Percentiles rank a stretch among this genome's conserved stretches.
These are phyloP conservation scores for Umbellularia californica DNA, from an alignment of 164 flowering plant species.

Conservation along the genomic window DNA sequence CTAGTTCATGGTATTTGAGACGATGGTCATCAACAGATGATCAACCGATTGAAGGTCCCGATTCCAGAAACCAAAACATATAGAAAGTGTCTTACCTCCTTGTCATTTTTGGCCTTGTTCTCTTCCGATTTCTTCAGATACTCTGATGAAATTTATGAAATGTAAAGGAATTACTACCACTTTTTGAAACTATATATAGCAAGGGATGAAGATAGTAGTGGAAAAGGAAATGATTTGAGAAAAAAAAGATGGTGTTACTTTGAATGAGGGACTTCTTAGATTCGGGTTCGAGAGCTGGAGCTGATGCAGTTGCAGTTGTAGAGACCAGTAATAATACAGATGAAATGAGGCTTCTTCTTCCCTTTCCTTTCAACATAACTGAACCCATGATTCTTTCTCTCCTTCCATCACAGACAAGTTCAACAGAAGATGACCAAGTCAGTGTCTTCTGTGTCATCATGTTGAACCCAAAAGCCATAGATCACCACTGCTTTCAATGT, in stretches of 20 bases:
- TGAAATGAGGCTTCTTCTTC: conserved; percentile 1
- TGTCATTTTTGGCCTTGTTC: conserved; percentile 83
- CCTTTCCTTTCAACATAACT: not conserved
- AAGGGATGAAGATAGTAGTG: not conserved
- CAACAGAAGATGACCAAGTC: not conserved
- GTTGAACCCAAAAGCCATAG: not conserved
- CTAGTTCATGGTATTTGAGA: too few species aligned
- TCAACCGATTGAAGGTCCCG: too few species aligned
- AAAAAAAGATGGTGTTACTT: conserved; percentile 1
- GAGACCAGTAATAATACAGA: conserved; percentile 1
- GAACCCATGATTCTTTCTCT: not conserved
- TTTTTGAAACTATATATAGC: not conserved
- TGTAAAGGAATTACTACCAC: too few species aligned
- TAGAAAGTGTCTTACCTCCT: conserved; percentile 44
- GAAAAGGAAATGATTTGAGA: not conserved
- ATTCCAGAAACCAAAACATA: too few species aligned
- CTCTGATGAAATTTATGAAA: conserved; percentile 26
- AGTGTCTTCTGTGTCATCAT: not conserved
- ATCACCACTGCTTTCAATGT: not conserved
- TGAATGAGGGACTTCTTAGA: conserved; percentile 7
- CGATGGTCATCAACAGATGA: too few species aligned
- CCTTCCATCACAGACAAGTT: not conserved
- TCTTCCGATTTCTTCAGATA: conserved; percentile 80
- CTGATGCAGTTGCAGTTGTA: not conserved
- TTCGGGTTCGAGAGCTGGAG: conserved; percentile 7